Percentiles rank a stretch among this genome's conserved stretches.
These are phyloP conservation scores for Hydnum rufescens DNA, from an alignment of 768 basidiomycete genomes.

Conservation along the genomic window DNA sequence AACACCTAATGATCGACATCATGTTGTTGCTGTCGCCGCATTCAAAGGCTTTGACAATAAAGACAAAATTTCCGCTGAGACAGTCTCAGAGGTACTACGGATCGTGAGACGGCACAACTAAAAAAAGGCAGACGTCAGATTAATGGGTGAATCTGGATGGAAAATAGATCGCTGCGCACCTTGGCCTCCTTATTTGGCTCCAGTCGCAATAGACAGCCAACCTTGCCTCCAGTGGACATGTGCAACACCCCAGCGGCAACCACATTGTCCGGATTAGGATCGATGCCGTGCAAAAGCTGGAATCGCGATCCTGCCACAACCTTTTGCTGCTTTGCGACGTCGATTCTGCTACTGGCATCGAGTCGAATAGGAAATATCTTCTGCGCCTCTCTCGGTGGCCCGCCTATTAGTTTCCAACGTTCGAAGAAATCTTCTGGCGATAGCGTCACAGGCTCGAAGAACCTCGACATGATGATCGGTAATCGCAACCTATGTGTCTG, in stretches of 20 bases:
- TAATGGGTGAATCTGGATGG: background rate
- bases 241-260: conserved; percentile 95
- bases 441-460: conserved; percentile 83
- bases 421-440: conserved; percentile 82
- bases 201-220: conserved; percentile 79
- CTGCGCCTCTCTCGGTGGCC: conserved; percentile 84
- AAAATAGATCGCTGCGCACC: conserved; percentile 38
- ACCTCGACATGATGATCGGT: conserved; percentile 77
- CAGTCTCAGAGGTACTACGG: conserved; percentile 85
- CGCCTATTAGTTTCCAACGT: conserved; percentile 94
- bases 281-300: conserved; percentile 62
- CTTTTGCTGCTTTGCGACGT: conserved; percentile 50
- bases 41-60: conserved; percentile 21
- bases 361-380: conserved; percentile 63
- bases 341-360: conserved; percentile 46
- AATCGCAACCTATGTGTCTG: conserved; percentile 68
- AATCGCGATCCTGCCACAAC: conserved; percentile 62
- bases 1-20: background rate
- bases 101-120: conserved; percentile 87
- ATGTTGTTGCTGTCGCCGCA: conserved; percentile 1
- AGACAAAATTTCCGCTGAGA: conserved; percentile 50
- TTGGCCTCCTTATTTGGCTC: conserved; percentile 96
- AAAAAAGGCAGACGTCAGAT: background rate
- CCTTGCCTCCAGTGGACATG: conserved; percentile 78
- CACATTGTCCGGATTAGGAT: conserved; percentile 84